Base-by-base conservation (phyloP, 768 basidiomycete species). In the Coprinopsis strossmayeri region DNA sequence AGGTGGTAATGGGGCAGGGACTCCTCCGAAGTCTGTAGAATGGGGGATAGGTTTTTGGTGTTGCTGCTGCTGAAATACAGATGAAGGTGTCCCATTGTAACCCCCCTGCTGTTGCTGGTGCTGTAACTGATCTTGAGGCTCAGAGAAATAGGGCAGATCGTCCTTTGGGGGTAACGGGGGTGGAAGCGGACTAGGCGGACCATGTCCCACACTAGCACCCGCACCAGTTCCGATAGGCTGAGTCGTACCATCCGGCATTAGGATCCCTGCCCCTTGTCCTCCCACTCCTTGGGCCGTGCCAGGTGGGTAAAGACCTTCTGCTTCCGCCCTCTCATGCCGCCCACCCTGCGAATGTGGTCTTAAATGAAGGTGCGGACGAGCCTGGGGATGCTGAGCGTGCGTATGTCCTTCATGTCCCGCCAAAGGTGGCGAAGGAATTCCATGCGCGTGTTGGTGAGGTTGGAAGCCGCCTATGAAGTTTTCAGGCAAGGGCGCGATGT, bases 401-500 rank as follows among this genome's bases (percentile, higher is more conserved):
- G 2, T 15, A 25, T 45, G 50, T 10, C 45, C 17, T 27, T 51
- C 43, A 3, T 44, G 34, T 17, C 45, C 20, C 9, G 35, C 39
- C 13, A 51, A 17, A 15, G 43, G 50, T 15, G 57, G 56, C 21
- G 46, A 32, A 2, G 51, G n/a, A 21, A 26, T 35, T 15, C 38
- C 46, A 32, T 45, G 43, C 12, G 27, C 25, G 27, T 45, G 43
- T 17, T 42, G 40, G 21, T 58, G 60, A 12, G 66, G 61, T 42
- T 67, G 59, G 57, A 81, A 78, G 0, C 79, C 83, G 1, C 84
- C 82, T 46, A 80, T 76, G 55, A 78, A 81, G 17, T 60, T 60
- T 47, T 86, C 82, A 26, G 80, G 73, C 59, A 87, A 69, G 2
- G 88, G 87, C 9, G 59, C 64, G 11, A 82, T 63, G 46, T 81